Percentiles rank a stretch among this genome's conserved stretches.
Evolutionary conservation across 1,284 basidiomycete species (phyloP).

Genomic region (Trichosporon sp.): DNA sequence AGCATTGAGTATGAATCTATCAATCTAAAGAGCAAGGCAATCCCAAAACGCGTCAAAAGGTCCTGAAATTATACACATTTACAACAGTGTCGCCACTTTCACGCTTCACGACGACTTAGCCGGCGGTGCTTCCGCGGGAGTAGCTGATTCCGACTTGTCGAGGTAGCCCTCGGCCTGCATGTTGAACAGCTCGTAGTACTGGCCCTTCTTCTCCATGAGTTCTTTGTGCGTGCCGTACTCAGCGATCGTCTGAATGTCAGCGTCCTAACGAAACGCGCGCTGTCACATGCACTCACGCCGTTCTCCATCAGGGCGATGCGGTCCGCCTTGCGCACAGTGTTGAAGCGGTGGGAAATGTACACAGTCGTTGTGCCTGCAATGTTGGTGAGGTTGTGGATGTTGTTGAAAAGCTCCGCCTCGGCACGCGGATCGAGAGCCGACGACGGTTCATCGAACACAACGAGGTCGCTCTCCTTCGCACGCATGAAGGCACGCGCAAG

Average conservation of each 20-base stretch:
- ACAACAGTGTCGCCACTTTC: not conserved
- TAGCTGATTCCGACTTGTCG: not conserved
- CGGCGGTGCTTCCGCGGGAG: not conserved
- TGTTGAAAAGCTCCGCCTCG: conserved; percentile 65
- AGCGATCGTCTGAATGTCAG: conserved; percentile 52
- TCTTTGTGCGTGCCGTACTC: conserved; percentile 78
- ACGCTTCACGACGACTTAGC: not conserved
- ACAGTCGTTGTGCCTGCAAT: conserved; percentile 60
- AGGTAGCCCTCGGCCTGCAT: conserved; percentile 9
- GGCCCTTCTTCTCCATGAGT: conserved; percentile 54
- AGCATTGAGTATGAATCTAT: not conserved
- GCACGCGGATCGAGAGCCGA: conserved; percentile 72
- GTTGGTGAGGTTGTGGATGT: conserved; percentile 31
- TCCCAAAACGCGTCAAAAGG: not conserved
- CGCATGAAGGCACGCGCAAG: conserved; percentile 80
- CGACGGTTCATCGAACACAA: conserved; percentile 62
- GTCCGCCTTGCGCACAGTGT: conserved; percentile 29
- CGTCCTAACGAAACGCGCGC: not conserved
- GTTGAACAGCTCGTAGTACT: conserved; percentile 29
- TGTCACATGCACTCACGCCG: conserved; percentile 51
- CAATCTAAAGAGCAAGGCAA: not conserved
- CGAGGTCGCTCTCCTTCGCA: conserved; percentile 68
- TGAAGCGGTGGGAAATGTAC: conserved; percentile 74
- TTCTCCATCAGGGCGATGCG: conserved; percentile 74
- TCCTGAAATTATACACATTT: not conserved